Conservation (phyloP, 2,329 filamentous ascomycete species). For the Myrmaecium sp. region DNA sequence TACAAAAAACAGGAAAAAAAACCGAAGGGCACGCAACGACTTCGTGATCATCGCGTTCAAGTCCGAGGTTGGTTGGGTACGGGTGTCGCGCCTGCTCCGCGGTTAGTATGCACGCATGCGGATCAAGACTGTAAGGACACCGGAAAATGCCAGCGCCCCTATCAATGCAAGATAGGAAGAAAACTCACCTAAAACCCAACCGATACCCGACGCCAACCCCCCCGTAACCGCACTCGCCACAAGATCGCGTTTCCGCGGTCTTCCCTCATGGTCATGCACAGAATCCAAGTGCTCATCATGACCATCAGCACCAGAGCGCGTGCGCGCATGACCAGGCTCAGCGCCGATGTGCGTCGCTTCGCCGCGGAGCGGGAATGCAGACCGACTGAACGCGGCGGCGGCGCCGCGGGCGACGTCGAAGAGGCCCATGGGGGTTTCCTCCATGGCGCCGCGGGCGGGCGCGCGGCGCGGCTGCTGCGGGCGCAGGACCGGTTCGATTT, state of each 20-base stretch:
- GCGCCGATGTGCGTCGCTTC: constrained; percentile 1
- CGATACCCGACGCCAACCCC: constrained; percentile 43
- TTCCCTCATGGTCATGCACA: constrained; percentile 18
- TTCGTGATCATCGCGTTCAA: no score
- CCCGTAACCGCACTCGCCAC: constrained; percentile 48
- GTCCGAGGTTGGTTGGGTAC: no score
- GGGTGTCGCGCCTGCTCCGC: no score
- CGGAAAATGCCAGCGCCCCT: no score
- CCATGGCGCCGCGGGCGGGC: constrained; percentile 23
- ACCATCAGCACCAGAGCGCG: constrained; percentile 6
- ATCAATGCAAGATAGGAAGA: not conserved
- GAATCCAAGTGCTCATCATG: constrained; percentile 3
- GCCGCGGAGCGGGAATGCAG: constrained; percentile 27
- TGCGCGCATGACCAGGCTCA: constrained; percentile 4
- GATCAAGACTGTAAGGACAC: no score
- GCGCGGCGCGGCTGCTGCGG: constrained; percentile 23
- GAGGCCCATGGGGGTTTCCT: constrained; percentile 35
- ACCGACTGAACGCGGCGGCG: constrained; percentile 29
- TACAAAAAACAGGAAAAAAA: no score
- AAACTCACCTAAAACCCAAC: constrained; percentile 42
- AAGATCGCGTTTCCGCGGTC: constrained; percentile 55
- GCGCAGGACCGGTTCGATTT: no score
- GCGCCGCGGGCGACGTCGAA: constrained; percentile 35
- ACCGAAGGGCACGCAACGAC: no score
- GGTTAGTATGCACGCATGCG: no score